Evolutionary conservation across 371 early-diverging fungal species (phyloP).

Genomic region (Parasitella parasitica): DNA sequence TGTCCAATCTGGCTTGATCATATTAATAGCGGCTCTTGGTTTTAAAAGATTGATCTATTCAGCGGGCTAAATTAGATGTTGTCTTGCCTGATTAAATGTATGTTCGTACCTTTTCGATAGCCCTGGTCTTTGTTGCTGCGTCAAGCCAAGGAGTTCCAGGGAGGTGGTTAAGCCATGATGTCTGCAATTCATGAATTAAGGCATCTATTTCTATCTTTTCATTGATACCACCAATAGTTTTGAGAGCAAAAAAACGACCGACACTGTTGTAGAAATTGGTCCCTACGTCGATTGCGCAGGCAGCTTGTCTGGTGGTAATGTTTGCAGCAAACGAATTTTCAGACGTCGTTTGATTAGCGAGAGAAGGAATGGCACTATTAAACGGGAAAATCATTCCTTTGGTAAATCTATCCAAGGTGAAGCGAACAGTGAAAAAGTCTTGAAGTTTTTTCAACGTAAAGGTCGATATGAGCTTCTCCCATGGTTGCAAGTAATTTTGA

Average conservation of each 20-base stretch:
- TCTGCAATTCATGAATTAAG: constrained; percentile 31
- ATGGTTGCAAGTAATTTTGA: background rate
- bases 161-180: constrained; percentile 41
- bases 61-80: background rate
- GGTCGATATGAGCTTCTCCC: background rate
- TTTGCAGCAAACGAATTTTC: background rate
- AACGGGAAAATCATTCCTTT: background rate
- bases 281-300: background rate
- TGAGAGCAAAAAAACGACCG: constrained; percentile 13
- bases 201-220: constrained; percentile 22
- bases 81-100: background rate
- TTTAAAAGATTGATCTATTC: constrained; percentile 25
- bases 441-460: background rate
- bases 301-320: background rate
- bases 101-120: constrained; percentile 39
- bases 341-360: background rate
- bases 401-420: background rate
- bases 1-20: constrained; percentile 41
- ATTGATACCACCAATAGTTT: constrained; percentile 35
- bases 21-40: constrained; percentile 46
- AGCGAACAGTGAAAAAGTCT: background rate
- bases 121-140: constrained; percentile 38
- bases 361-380: no score
- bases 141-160: constrained; percentile 53
- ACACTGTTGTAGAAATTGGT: background rate